Evolutionary conservation across 2,329 filamentous ascomycete species (phyloP).

Genomic region (Microcyclospora pomicola): DNA sequence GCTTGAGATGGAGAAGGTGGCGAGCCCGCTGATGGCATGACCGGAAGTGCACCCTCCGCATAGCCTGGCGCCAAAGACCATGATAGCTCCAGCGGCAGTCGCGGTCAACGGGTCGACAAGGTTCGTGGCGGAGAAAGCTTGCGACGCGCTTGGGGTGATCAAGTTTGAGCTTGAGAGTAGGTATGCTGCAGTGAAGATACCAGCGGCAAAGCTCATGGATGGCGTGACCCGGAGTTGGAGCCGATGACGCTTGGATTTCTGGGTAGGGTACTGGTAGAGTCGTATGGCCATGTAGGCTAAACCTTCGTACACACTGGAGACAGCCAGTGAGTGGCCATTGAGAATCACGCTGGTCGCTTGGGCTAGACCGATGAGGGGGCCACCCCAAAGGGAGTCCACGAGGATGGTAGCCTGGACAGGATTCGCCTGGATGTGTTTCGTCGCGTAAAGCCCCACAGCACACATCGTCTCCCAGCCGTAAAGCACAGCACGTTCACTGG

Average conservation of each 20-base stretch:
- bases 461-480: not conserved
- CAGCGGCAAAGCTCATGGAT: slow-evolving; percentile 40
- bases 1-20: slow-evolving; percentile 48
- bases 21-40: slow-evolving; percentile 54
- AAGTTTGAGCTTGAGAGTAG: not conserved
- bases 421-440: not conserved
- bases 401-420: not conserved
- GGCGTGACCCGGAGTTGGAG: slow-evolving; percentile 16
- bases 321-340: slow-evolving; percentile 43
- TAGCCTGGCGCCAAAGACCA: slow-evolving; percentile 47
- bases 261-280: not conserved
- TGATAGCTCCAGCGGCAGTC: slow-evolving; percentile 38
- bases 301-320: slow-evolving; percentile 34
- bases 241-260: slow-evolving; percentile 10
- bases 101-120: not conserved
- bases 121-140: not conserved
- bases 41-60: slow-evolving; percentile 56
- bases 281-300: not conserved
- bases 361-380: slow-evolving; percentile 43
- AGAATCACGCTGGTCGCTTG: slow-evolving; percentile 44
- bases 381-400: slow-evolving; percentile 30
- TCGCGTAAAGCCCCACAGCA: not conserved
- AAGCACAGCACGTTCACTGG: not conserved
- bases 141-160: not conserved
- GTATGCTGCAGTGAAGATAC: slow-evolving; percentile 23